Base-by-base conservation (phyloP, 805 yeast species). In the Starmerella apicola region DNA sequence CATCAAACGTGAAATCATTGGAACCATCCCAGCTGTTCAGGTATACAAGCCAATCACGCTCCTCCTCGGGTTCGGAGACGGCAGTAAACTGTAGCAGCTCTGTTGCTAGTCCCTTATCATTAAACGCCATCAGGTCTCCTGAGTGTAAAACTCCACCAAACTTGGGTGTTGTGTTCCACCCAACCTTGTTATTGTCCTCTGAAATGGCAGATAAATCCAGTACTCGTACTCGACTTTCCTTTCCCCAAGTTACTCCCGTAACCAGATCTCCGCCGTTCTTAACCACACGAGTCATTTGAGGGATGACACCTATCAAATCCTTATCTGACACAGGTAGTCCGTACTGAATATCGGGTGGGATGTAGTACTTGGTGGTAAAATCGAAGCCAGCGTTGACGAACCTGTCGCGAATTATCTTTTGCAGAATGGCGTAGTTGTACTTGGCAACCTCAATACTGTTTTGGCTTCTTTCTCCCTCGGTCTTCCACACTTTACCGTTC, bases 311-410 rank as follows among this genome's bases (percentile, higher is more conserved):
- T 9, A 37, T 13, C 26, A 37, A 9, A 10, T 37, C 35, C 28
- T 30, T 29, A 4, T 37, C 39, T 5, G 35, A 29, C 10, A 37
- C 13, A n/a, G 39, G 39, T 5, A 37, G 34, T 4, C 39, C 39
- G 20, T 37, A 37, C 28, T 21, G 21, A 3, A 37, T 22, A 7
- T 15, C 5, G 4, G 18, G 21, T 5, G 39, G 39, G 7, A 37
- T 30, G 39, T 29, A 37, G 34, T 29, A 19, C 10, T 15, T 29
- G 17, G n/a, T n/a, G n/a, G n/a, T n/a, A n/a, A n/a, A n/a, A n/a
- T n/a, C n/a, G n/a, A n/a, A n/a, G n/a, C n/a, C n/a, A n/a, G n/a
- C n/a, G n/a, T n/a, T n/a, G n/a, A n/a, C n/a, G n/a, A n/a, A n/a
- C n/a, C n/a, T n/a, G n/a, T n/a, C n/a, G n/a, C n/a, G n/a, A n/a